These are phyloP conservation scores for Tetrapisispora iriomotensis DNA, from an alignment of 805 yeast species.

Conservation along the genomic window DNA sequence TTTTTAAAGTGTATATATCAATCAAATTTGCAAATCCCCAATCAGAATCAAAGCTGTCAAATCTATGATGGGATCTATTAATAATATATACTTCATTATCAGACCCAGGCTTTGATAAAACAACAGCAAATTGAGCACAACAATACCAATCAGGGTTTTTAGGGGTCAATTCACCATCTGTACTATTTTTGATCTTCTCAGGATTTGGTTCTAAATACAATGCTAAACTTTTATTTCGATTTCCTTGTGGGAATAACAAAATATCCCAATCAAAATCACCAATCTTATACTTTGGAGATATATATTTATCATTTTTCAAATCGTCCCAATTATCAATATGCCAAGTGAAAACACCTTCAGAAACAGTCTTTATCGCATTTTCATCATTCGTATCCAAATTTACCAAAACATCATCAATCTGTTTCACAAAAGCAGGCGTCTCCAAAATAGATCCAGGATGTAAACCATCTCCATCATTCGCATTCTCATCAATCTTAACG, in stretches of 20 bases:
- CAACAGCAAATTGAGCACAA: constrained; percentile 87
- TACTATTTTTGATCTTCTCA: constrained; percentile 15
- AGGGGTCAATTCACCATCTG: constrained; percentile 19
- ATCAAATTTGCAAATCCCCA: constrained; percentile 90
- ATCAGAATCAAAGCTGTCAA: constrained; percentile 65
- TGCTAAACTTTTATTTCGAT: constrained; percentile 50
- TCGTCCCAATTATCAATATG: constrained; percentile 40
- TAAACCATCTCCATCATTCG: constrained; percentile 3
- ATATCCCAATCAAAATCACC: constrained; percentile 63
- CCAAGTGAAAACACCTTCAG: constrained; percentile 39
- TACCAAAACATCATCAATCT: constrained; percentile 18
- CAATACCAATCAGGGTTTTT: constrained; percentile 60
- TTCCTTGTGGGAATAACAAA: constrained; percentile 70
- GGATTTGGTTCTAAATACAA: constrained; percentile 69
- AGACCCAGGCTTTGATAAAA: constrained; percentile 65
- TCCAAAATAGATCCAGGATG: constrained; percentile 14
- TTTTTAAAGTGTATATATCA: constrained; percentile 42
- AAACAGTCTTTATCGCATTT: constrained; percentile 14
- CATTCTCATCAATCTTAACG: background rate
- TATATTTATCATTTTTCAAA: constrained; percentile 31
- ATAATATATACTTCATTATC: constrained; percentile 51
- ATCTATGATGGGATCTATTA: constrained; percentile 69
- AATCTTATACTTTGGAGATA: constrained; percentile 40
- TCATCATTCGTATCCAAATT: constrained; percentile 4
- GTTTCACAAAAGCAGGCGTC: constrained; percentile 15